These are phyloP conservation scores for Pleurotus tuber-regium DNA, from an alignment of 768 basidiomycete species.

Conservation along the genomic window DNA sequence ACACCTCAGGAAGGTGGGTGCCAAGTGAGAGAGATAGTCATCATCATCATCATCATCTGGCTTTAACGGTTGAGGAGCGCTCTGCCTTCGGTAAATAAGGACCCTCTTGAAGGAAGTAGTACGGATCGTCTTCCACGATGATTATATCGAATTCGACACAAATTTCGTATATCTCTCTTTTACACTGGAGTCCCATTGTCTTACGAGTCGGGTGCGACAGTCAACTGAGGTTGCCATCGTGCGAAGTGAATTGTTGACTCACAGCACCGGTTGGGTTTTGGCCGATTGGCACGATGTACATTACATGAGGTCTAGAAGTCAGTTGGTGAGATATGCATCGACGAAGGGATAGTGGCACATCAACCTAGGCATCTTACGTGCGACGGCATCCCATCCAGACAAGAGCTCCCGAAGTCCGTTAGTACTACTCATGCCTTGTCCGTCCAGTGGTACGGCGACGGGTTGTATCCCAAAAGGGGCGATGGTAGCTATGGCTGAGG, in stretches of 20 bases:
- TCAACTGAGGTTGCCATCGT: background rate
- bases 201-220: constrained; percentile 23
- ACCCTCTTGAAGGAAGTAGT: constrained; percentile 69
- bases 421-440: constrained; percentile 57
- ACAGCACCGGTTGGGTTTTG: constrained; percentile 83
- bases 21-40: constrained; percentile 50
- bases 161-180: constrained; percentile 79
- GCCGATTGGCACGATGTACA: constrained; percentile 78
- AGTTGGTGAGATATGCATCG: too few species aligned
- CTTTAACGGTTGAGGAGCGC: constrained; percentile 16
- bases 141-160: constrained; percentile 79
- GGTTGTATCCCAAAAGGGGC: constrained; percentile 40
- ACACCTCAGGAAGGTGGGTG: constrained; percentile 60
- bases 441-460: constrained; percentile 66
- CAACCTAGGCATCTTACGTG: constrained; percentile 57
- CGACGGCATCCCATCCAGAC: constrained; percentile 60
- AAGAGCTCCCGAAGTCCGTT: constrained; percentile 59
- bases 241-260: constrained; percentile 22
- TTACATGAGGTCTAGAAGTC: constrained; percentile 54
- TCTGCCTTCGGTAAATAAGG: constrained; percentile 45
- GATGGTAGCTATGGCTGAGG: constrained; percentile 42
- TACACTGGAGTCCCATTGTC: constrained; percentile 62
- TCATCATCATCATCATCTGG: constrained; percentile 33
- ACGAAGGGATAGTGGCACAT: too few species aligned
- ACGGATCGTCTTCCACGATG: constrained; percentile 84